Conservation (phyloP, 495 filamentous ascomycete species). For the Trichoderma asperelloides region DNA sequence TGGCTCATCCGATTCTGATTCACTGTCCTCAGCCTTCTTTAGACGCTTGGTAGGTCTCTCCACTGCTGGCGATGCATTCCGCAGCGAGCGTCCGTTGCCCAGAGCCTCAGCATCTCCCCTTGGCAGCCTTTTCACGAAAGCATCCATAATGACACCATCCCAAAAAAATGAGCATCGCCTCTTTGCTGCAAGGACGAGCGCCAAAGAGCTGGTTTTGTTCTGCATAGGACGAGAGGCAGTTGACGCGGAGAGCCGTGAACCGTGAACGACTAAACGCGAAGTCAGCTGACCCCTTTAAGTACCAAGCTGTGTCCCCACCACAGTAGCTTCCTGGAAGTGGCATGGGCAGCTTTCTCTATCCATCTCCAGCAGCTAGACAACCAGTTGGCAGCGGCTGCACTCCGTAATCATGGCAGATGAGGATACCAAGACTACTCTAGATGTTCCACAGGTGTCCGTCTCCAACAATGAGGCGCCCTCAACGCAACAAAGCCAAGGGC, state of each 20-base stretch:
- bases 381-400: slow-evolving; percentile 5
- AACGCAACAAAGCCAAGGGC: not conserved
- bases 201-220: not conserved
- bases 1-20: not conserved
- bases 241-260: slow-evolving; percentile 4
- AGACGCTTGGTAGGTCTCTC: not conserved
- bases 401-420: slow-evolving; percentile 8
- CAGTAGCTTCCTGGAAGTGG: not conserved
- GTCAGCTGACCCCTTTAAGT: slow-evolving; percentile 9
- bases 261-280: slow-evolving; percentile 10
- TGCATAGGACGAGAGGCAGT: not conserved
- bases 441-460: not conserved
- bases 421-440: not conserved
- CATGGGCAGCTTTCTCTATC: slow-evolving; percentile 4
- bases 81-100: slow-evolving; percentile 13
- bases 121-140: slow-evolving; percentile 9
- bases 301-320: not conserved
- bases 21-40: not conserved
- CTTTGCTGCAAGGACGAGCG: not conserved
- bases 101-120: slow-evolving; percentile 23
- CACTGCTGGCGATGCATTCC: not conserved
- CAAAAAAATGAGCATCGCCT: not conserved
- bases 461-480: not conserved
- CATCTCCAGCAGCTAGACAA: not conserved
- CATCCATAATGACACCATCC: not conserved